Evolutionary conservation across 805 yeast species (phyloP), one percentile per base, ranked within the genome.

Genomic region (Saccharomyces kudriavzevii): DNA sequence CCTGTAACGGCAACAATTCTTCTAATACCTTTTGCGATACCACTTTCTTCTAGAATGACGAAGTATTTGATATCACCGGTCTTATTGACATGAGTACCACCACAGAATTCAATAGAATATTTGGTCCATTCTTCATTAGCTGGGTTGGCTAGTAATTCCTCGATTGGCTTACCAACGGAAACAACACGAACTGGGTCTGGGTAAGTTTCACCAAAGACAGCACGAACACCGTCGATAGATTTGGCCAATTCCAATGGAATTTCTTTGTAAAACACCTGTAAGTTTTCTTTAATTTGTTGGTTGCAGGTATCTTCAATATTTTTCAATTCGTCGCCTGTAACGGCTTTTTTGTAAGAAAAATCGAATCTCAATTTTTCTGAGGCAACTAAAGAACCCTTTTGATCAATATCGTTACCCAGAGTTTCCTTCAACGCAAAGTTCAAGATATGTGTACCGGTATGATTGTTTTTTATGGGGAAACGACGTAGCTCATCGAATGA

Each of bases 161-260:
- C 90, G 47, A 94, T 90, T 48, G 96, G 84, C 45, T 81, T 85
- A 67, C 99, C 99, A 66, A 94, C 87, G 29, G 96, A 88, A 49
- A 94, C 97, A 61, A 94, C 99, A 70, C 99, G 84, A 24, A 94
- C 99, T 40, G 99, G 99, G 68, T 94, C 97, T 46, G 99, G 99
- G 68, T 94, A 94, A 2, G 96, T 89, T 77, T 94, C 99, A 66
- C 99, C 99, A 65, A 94, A 94, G 45, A 94, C 99, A 53, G 99
- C 99, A 74, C 99, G 88, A 48, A 94, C 83, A 29, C 97, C 95
- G 60, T 72, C 74, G 61, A 94, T 91, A 49, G 79, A 73, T 64
- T 80, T 83, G 45, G 98, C 99, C 55, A 73, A 66, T 22, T 76
- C 79, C 58, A 94, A 78, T 9, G 86, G 74, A 55, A 92, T 96